Conservation (phyloP, 83 land plant genomes). For the Isoetes engelmannii region DNA sequence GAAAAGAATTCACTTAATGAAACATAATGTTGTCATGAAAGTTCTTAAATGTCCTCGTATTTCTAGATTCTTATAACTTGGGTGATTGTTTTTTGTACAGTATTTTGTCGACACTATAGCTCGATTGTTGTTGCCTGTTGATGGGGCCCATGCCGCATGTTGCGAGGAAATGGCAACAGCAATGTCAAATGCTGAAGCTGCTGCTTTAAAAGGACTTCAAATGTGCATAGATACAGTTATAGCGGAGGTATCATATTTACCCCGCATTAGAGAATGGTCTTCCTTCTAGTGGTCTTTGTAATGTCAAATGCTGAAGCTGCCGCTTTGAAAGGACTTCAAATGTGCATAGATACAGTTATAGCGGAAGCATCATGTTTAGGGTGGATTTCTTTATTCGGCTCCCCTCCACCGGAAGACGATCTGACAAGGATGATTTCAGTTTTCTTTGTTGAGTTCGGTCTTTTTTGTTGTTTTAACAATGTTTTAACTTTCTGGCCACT, state of each 20-base stretch:
- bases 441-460: too few relatives aligned
- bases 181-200: slow-evolving; percentile 76
- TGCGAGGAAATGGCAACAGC: slow-evolving; percentile 93
- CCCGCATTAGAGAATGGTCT: too few relatives aligned
- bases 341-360: slow-evolving; percentile 93
- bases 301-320: slow-evolving; percentile 81
- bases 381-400: too few relatives aligned
- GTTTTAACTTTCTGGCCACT: too few relatives aligned
- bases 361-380: too few relatives aligned
- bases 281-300: slow-evolving; percentile 44
- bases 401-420: too few relatives aligned
- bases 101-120: slow-evolving; percentile 91
- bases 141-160: slow-evolving; percentile 96
- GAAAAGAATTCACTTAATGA: too few relatives aligned
- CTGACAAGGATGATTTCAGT: too few relatives aligned
- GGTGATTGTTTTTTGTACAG: slow-evolving; percentile 9
- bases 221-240: slow-evolving; percentile 94
- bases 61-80: too few relatives aligned
- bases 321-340: slow-evolving; percentile 86
- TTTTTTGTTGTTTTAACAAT: too few relatives aligned
- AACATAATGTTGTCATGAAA: too few relatives aligned
- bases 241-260: slow-evolving; percentile 64
- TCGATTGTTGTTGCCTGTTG: slow-evolving; percentile 80
- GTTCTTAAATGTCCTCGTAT: too few relatives aligned
- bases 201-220: slow-evolving; percentile 88